Evolutionary conservation across 2,329 filamentous ascomycete species (phyloP).

Genomic region (Monosporascus sp.): DNA sequence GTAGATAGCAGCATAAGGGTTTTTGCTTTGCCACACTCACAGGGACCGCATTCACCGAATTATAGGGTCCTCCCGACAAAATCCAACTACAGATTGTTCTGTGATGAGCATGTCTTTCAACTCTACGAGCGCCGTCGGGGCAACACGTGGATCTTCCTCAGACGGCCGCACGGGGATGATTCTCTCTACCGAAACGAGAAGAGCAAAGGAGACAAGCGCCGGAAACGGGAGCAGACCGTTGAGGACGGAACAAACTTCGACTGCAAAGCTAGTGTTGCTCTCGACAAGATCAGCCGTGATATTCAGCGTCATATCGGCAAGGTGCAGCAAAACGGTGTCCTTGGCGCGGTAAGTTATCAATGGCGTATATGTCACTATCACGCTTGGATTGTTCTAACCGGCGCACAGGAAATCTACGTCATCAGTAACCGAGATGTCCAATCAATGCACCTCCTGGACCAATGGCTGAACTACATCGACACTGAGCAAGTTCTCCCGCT

Average conservation of each 20-base stretch:
- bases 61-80: slow-evolving; percentile 32
- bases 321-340: slow-evolving; percentile 30
- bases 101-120: slow-evolving; percentile 30
- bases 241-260: slow-evolving; percentile 1
- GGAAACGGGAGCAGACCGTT: slow-evolving; percentile 1
- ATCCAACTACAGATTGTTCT: slow-evolving; percentile 31
- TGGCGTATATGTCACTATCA: neutral
- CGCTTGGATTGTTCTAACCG: neutral
- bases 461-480: slow-evolving; percentile 35
- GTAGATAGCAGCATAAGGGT: slow-evolving; percentile 30
- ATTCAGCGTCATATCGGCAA: slow-evolving; percentile 32
- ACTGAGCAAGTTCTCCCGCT: slow-evolving; percentile 31
- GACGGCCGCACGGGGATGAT: slow-evolving; percentile 25
- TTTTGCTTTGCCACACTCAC: slow-evolving; percentile 34
- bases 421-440: slow-evolving; percentile 36
- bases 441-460: slow-evolving; percentile 31
- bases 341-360: slow-evolving; percentile 28
- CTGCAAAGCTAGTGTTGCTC: slow-evolving; percentile 26
- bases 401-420: slow-evolving; percentile 33
- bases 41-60: slow-evolving; percentile 26
- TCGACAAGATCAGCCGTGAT: slow-evolving; percentile 33
- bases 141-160: slow-evolving; percentile 34
- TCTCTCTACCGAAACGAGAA: slow-evolving; percentile 21
- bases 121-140: slow-evolving; percentile 29
- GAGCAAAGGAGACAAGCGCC: slow-evolving; percentile 25